Evolutionary conservation across 2,329 filamentous ascomycete genomes (phyloP), one percentile per base, ranked within the genome.

Genomic region (Trichoderma sp.): DNA sequence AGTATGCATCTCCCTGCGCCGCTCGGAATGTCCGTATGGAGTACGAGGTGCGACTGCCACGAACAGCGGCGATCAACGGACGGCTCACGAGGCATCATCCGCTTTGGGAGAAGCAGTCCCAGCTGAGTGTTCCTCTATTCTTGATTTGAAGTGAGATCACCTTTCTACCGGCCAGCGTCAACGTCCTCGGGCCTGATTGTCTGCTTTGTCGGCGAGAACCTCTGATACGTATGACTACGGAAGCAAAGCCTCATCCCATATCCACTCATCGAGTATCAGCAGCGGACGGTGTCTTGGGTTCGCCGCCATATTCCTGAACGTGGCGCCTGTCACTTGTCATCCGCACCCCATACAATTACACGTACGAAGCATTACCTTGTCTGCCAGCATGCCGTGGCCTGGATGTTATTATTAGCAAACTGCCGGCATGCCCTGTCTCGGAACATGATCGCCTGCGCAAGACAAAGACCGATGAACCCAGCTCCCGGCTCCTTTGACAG

Each of bases 391-490:
- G 54, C 21, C 54, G 15, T 26, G 54, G 14, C 34, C 34, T 39
- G 34, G 34, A 30, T 57, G 34, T 43, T 43, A 19, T 60, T 28
- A 60, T 60, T 51, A 51, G 47, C 47, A 51, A 60, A 14, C 47
- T n/a, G 21, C 41, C 9, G 28, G 45, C 57, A 60, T 51, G 57
- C 47, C 19, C 57, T 60, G 57, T 60, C 47, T 60, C 57, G 50
- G 50, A 30, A 39, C 10, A 24, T 26, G 51, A 39, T 34, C 17
- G 47, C 17, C 24, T 12, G 30, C 57, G 26, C 47, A 21, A 50
- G 10, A 52, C 50, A 52, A 52, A 30, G 50, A 2, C 17, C 50
- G 15, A 4, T 10, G 12, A 39, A 17, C 52, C 52, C 21, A 21
- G 9, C 7, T 41, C 52, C 41, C 34, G 24, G 34, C 34, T 39